Conservation (phyloP, 2,329 filamentous ascomycete genomes). For the Epicoccum sorghinum region DNA sequence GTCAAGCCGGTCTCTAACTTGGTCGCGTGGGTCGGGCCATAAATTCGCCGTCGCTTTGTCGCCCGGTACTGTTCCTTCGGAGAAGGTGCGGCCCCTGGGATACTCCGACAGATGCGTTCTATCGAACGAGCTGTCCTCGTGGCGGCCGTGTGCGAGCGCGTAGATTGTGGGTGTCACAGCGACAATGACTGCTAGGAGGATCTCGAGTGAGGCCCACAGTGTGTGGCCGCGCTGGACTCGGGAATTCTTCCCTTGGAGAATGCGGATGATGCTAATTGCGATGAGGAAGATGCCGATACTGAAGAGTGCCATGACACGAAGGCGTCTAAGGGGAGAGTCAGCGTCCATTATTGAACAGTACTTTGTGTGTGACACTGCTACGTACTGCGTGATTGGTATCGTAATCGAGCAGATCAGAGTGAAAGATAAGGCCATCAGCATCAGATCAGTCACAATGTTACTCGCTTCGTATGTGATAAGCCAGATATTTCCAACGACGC, state of each 20-base stretch:
- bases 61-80: neutral
- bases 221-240: constrained; percentile 22
- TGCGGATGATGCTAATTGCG: constrained; percentile 23
- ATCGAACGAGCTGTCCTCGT: constrained; percentile 11
- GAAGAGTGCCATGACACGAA: constrained; percentile 25
- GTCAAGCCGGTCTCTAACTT: constrained; percentile 4
- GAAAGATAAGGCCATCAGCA: constrained; percentile 24
- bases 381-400: constrained; percentile 19
- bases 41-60: constrained; percentile 9
- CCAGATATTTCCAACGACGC: constrained; percentile 28
- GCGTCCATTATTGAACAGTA: neutral
- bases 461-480: constrained; percentile 27
- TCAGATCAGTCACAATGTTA: constrained; percentile 25
- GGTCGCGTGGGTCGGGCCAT: constrained; percentile 22
- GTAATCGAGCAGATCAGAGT: constrained; percentile 19
- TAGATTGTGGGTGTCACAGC: constrained; percentile 27
- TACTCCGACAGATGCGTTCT: constrained; percentile 19
- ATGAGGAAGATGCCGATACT: constrained; percentile 26
- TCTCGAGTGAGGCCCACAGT: constrained; percentile 23
- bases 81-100: constrained; percentile 8
- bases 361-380: neutral
- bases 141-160: constrained; percentile 20
- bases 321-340: constrained; percentile 7
- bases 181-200: constrained; percentile 22
- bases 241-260: constrained; percentile 18